A percentile compares a stretch with the other conserved stretches of the same genome.
Evolutionary conservation across 1,284 basidiomycete species (phyloP).

Genomic region (Ganoderma lucidum): DNA sequence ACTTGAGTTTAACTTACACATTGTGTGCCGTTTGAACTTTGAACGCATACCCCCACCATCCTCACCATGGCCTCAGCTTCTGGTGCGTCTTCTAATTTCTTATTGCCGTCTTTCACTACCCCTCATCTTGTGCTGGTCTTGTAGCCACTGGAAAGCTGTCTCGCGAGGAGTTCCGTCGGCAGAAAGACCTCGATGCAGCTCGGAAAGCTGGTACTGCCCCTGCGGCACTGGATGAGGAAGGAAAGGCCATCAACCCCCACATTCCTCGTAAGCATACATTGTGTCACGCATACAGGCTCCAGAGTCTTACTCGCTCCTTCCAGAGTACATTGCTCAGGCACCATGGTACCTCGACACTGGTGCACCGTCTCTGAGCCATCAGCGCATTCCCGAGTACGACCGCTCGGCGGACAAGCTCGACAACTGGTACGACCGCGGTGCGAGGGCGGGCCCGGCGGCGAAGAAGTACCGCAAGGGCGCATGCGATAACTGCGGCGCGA

Average conservation of each 20-base stretch:
- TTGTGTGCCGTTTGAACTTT: neutral
- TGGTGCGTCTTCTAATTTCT: conserved; percentile 30
- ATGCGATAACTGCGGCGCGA: conserved; percentile 98
- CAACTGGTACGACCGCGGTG: conserved; percentile 94
- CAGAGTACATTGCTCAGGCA: conserved; percentile 94
- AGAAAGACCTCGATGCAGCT: conserved; percentile 96
- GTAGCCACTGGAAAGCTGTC: conserved; percentile 81
- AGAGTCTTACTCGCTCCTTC: conserved; percentile 13
- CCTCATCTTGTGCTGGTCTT: neutral
- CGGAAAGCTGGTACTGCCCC: conserved; percentile 98
- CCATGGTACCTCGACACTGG: conserved; percentile 98
- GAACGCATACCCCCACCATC: neutral
- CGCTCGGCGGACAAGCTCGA: conserved; percentile 76
- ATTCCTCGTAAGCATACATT: conserved; percentile 82
- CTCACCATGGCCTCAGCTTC: conserved; percentile 31
- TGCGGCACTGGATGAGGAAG: conserved; percentile 94
- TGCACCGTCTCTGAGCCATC: conserved; percentile 92
- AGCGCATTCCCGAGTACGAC: conserved; percentile 82
- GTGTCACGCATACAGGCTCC: conserved; percentile 22
- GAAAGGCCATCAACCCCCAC: conserved; percentile 96
- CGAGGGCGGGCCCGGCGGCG: conserved; percentile 85
- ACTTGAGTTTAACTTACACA: no score
- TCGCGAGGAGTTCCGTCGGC: conserved; percentile 90
- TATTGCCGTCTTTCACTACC: conserved; percentile 8
- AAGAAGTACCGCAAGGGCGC: conserved; percentile 98